Conservation (phyloP, 2,329 filamentous ascomycete species). For the Fusarium palustre region DNA sequence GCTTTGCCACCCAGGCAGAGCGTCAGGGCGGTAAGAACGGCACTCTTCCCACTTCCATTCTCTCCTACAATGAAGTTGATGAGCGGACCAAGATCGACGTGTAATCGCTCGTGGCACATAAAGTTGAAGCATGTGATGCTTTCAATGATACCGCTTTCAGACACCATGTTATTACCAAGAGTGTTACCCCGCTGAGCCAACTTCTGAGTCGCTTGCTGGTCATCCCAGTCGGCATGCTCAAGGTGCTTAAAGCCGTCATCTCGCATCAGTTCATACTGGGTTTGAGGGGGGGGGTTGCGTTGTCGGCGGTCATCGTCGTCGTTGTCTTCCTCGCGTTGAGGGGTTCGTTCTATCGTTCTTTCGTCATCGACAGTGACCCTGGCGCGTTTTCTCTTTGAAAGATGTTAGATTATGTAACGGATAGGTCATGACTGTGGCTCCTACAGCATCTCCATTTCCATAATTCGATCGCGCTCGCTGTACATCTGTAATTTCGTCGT, state of each 20-base stretch:
- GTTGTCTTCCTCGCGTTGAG: slow-evolving; percentile 45
- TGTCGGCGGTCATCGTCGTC: slow-evolving; percentile 40
- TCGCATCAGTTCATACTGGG: slow-evolving; percentile 71
- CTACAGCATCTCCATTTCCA: slow-evolving; percentile 54
- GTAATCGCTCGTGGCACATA: slow-evolving; percentile 91
- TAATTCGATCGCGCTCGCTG: slow-evolving; percentile 57
- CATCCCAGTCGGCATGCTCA: slow-evolving; percentile 67
- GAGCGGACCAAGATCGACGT: slow-evolving; percentile 87
- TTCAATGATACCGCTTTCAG: slow-evolving; percentile 88
- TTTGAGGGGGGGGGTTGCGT: slow-evolving; percentile 58
- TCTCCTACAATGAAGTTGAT: slow-evolving; percentile 99
- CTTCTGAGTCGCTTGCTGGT: slow-evolving; percentile 73
- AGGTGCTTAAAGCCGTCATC: slow-evolving; percentile 71
- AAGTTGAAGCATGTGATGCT: slow-evolving; percentile 91
- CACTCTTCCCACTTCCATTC: slow-evolving; percentile 98
- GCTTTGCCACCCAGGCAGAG: slow-evolving; percentile 96
- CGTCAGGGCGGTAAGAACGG: slow-evolving; percentile 90
- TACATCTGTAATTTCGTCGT: slow-evolving; percentile 53
- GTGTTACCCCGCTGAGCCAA: slow-evolving; percentile 63
- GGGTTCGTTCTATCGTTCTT: slow-evolving; percentile 28
- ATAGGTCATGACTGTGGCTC: slow-evolving; percentile 35
- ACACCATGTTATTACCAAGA: slow-evolving; percentile 76
- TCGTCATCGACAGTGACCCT: slow-evolving; percentile 49
- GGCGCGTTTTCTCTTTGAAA: slow-evolving; percentile 50
- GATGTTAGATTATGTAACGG: slow-evolving; percentile 1